Evolutionary conservation across 257 asterid species (phyloP).

Genomic region (Nicotiana attenuata): DNA sequence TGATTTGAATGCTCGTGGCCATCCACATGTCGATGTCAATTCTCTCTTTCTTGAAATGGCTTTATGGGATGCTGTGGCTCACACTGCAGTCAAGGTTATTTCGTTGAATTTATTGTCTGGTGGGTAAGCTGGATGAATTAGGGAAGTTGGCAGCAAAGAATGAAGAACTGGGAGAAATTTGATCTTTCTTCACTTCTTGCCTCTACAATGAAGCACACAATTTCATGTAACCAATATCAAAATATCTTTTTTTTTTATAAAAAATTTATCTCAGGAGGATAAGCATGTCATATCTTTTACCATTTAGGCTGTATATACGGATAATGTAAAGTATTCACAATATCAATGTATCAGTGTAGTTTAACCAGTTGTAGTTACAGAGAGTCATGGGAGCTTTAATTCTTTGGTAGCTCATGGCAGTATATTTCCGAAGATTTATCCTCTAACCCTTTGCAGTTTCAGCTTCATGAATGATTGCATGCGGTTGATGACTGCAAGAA

Average conservation of each 20-base stretch:
- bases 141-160: neutral
- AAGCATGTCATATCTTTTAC: neutral
- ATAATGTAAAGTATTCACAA: neutral
- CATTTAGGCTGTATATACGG: neutral
- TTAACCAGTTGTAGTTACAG: neutral
- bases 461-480: neutral
- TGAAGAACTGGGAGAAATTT: neutral
- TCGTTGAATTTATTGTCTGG: neutral
- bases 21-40: neutral
- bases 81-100: neutral
- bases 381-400: neutral
- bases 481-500: neutral
- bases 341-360: neutral
- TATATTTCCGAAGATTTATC: neutral
- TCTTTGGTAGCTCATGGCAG: neutral
- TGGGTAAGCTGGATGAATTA: neutral
- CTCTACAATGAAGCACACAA: neutral
- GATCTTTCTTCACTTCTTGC: neutral
- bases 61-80: neutral
- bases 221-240: neutral
- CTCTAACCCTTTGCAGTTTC: neutral
- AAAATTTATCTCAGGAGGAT: neutral
- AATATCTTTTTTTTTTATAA: neutral
- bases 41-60: neutral
- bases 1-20: neutral